phyloP scores from a whole-genome alignment of 495 filamentous ascomycete genomes.

The Hypoxylon intermedium region DNA sequence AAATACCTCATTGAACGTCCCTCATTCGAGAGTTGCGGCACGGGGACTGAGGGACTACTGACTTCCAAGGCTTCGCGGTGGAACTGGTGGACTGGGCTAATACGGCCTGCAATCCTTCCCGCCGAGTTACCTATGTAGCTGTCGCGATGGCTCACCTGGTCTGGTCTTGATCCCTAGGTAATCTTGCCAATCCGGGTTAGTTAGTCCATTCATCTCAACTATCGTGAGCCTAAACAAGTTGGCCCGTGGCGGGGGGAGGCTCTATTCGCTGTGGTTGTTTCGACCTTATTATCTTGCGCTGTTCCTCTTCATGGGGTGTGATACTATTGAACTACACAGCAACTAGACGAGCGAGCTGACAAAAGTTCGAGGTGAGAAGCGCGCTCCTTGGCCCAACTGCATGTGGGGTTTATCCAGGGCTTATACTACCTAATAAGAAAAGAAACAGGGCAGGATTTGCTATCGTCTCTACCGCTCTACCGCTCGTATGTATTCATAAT shows the following conservation, averaged over 20 bases:
- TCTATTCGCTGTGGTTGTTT: slow-evolving; percentile 32
- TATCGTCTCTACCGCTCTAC: slow-evolving; percentile 17
- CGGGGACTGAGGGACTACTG: slow-evolving; percentile 31
- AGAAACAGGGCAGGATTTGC: slow-evolving; percentile 38
- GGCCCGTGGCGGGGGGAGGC: slow-evolving; percentile 15
- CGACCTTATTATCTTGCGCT: slow-evolving; percentile 6
- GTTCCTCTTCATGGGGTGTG: slow-evolving; percentile 23
- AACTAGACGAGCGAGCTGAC: slow-evolving; percentile 24
- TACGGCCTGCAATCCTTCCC: slow-evolving; percentile 35
- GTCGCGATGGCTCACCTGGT: slow-evolving; percentile 38
- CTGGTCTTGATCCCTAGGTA: slow-evolving; percentile 35
- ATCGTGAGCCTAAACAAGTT: slow-evolving; percentile 35
- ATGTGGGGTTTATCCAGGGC: slow-evolving; percentile 34
- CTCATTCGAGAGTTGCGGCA: slow-evolving; percentile 27
- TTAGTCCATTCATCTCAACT: slow-evolving; percentile 33
- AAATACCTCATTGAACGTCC: slow-evolving; percentile 44
- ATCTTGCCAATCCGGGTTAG: slow-evolving; percentile 28
- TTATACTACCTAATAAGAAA: slow-evolving; percentile 37
- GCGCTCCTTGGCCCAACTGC: slow-evolving; percentile 27
- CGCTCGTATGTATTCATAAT: slow-evolving; percentile 24
- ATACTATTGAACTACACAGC: slow-evolving; percentile 25
- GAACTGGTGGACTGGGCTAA: neutral
- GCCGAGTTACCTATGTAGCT: slow-evolving; percentile 35
- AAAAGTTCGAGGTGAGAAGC: slow-evolving; percentile 11
- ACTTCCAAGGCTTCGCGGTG: slow-evolving; percentile 23